Percentiles rank a stretch among this genome's conserved stretches.
phyloP scores from a whole-genome alignment of 805 yeast species.

The Lipomyces yamanashiensis region DNA sequence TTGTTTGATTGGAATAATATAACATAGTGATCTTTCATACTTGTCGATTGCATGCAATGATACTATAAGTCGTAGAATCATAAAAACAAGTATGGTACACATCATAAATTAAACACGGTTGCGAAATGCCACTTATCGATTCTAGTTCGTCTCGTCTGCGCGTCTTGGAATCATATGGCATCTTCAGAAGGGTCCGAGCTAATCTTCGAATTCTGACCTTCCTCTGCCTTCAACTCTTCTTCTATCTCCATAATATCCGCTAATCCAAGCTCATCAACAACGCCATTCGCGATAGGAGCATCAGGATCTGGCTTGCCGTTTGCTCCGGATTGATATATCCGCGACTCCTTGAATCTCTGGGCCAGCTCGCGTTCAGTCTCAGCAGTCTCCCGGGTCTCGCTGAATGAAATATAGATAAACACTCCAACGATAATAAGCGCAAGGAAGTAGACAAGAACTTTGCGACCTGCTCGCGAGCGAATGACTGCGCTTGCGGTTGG shows the following conservation, averaged over 20 bases:
- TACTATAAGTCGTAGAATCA: too few species aligned
- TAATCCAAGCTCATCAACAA: slow-evolving; percentile 2
- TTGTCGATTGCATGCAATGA: too few species aligned
- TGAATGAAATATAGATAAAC: slow-evolving; percentile 3
- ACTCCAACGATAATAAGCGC: slow-evolving; percentile 16
- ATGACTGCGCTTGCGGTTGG: slow-evolving; percentile 12
- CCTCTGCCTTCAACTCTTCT: not conserved
- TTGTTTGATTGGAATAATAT: not conserved
- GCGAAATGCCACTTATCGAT: too few species aligned
- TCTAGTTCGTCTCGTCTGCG: too few species aligned
- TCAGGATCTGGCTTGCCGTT: not conserved
- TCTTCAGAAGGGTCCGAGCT: not conserved
- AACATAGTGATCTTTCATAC: not conserved
- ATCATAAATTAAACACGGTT: too few species aligned
- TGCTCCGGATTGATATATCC: slow-evolving; percentile 4
- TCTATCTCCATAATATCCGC: not conserved
- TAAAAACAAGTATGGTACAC: too few species aligned
- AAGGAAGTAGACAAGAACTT: slow-evolving; percentile 11
- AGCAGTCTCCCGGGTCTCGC: slow-evolving; percentile 1
- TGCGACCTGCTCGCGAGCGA: slow-evolving; percentile 19
- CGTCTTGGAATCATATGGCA: too few species aligned
- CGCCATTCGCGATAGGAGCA: not conserved
- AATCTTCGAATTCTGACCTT: too few species aligned
- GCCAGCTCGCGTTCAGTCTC: not conserved
- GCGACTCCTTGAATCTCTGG: slow-evolving; percentile 4